phyloP scores from a whole-genome alignment of 805 yeast genomes.

The Yamadazyma phyllophila region DNA sequence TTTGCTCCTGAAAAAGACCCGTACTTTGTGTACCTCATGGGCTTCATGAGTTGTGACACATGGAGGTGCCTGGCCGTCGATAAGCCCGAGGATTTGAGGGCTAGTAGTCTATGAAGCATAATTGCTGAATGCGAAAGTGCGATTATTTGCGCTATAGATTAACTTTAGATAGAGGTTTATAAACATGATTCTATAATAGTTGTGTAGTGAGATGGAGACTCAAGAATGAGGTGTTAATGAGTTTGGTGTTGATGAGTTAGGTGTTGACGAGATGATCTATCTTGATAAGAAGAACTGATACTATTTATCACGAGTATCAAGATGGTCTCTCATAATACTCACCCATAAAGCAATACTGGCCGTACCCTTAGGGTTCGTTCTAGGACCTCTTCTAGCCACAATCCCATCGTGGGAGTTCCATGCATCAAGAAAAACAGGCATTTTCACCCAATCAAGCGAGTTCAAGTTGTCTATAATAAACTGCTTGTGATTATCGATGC shows the following conservation, averaged over 20 bases:
- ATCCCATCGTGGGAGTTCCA: conserved; percentile 86
- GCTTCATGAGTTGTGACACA: background rate
- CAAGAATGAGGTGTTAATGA: too few species aligned
- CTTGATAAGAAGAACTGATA: too few species aligned
- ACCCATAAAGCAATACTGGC: conserved; percentile 53
- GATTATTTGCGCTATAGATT: background rate
- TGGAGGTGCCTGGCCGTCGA: background rate
- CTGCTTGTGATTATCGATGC: conserved; percentile 36
- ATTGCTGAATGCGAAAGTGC: conserved; percentile 3
- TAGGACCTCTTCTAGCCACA: conserved; percentile 69
- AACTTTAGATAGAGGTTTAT: too few species aligned
- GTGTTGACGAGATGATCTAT: too few species aligned
- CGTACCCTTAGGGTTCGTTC: conserved; percentile 49
- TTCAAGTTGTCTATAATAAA: conserved; percentile 56
- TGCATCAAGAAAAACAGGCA: conserved; percentile 67
- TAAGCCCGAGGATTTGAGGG: background rate
- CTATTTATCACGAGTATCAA: too few species aligned
- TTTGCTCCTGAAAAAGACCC: background rate
- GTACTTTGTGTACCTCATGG: background rate
- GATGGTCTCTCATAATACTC: conserved; percentile 33
- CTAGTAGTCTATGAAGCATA: background rate
- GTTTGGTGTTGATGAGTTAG: too few species aligned
- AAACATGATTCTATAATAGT: too few species aligned
- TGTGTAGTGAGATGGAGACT: too few species aligned
- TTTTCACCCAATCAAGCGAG: conserved; percentile 68